These are phyloP conservation scores for Phanerodontia chrysosporium DNA, from an alignment of 768 basidiomycete species.

Conservation along the genomic window DNA sequence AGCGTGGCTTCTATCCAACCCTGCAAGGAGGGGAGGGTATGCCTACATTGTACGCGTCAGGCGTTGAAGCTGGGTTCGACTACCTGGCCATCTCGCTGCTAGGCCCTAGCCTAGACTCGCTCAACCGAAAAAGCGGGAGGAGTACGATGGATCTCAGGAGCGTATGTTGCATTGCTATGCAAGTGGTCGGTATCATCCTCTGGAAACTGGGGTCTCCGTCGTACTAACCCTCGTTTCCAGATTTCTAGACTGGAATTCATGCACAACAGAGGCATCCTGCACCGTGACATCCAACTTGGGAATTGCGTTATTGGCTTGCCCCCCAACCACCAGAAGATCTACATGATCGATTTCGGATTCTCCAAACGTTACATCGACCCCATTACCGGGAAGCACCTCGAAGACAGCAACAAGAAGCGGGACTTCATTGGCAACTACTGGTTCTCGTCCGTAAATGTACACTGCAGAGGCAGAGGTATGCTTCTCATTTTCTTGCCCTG, in stretches of 20 bases:
- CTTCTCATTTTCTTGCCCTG: neutral
- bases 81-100: slow-evolving; percentile 73
- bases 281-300: slow-evolving; percentile 77
- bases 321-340: slow-evolving; percentile 56
- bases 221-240: slow-evolving; percentile 29
- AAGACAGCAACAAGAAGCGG: slow-evolving; percentile 60
- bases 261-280: slow-evolving; percentile 69
- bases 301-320: slow-evolving; percentile 65
- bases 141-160: slow-evolving; percentile 64
- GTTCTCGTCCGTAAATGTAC: slow-evolving; percentile 76
- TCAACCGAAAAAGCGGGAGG: slow-evolving; percentile 53
- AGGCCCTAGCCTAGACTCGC: slow-evolving; percentile 61
- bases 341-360: slow-evolving; percentile 87
- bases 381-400: slow-evolving; percentile 61
- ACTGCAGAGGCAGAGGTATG: slow-evolving; percentile 71
- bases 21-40: slow-evolving; percentile 72
- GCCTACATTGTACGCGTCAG: slow-evolving; percentile 63
- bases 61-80: slow-evolving; percentile 27
- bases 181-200: slow-evolving; percentile 49
- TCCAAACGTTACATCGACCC: slow-evolving; percentile 75
- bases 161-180: slow-evolving; percentile 71
- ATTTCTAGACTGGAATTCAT: slow-evolving; percentile 71
- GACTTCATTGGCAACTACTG: slow-evolving; percentile 85
- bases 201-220: neutral
- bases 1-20: slow-evolving; percentile 62